Percentiles rank a stretch among this genome's conserved stretches.
Evolutionary conservation across 257 asterid species (phyloP).

Genomic region (Thymus mandschuricus): DNA sequence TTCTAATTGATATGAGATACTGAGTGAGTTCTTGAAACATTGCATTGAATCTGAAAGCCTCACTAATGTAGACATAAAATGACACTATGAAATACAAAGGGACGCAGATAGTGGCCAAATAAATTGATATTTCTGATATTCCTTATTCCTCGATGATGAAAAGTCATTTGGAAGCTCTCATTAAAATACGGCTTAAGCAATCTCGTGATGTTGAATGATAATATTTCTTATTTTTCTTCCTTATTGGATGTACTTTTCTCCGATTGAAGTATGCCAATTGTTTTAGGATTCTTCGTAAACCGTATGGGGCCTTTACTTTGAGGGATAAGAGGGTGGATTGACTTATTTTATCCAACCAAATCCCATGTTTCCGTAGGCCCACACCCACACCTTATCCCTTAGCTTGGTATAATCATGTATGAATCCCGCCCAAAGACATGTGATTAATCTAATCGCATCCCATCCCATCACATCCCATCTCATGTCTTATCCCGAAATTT

Average conservation of each 20-base stretch:
- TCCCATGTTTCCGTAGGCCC: too few species aligned
- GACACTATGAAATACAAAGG: neutral
- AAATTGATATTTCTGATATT: neutral
- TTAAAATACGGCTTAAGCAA: neutral
- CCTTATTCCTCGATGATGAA: neutral
- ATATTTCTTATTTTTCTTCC: neutral
- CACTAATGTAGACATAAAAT: neutral
- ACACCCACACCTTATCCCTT: too few species aligned
- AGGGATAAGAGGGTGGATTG: too few species aligned
- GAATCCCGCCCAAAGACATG: too few species aligned
- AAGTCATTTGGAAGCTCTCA: neutral
- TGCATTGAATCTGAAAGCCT: conserved; percentile 10
- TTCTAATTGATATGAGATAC: neutral
- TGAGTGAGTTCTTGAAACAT: conserved; percentile 21
- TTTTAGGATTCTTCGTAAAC: neutral
- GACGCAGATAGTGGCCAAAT: conserved; percentile 1
- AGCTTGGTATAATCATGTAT: too few species aligned
- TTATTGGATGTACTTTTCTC: neutral
- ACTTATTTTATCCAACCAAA: too few species aligned
- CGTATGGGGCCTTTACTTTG: neutral
- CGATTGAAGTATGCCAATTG: neutral
- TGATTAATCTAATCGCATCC: too few species aligned
- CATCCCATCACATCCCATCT: too few species aligned
- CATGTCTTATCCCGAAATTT: too few species aligned
- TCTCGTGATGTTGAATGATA: neutral